These are phyloP conservation scores for Ochetophila trinervis DNA, from an alignment of 306 rosid species.

Conservation along the genomic window DNA sequence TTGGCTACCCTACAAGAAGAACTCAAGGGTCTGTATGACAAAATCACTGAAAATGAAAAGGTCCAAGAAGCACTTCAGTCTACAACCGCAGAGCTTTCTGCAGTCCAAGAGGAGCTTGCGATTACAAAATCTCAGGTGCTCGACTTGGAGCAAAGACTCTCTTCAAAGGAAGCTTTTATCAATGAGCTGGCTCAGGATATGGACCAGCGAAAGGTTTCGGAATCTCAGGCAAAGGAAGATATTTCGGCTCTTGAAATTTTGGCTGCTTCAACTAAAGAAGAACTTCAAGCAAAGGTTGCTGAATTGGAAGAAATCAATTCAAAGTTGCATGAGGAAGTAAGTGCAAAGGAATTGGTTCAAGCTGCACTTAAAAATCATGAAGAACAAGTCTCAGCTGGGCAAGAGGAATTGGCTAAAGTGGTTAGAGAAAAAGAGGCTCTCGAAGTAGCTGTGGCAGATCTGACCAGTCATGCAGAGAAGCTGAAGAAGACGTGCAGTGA, in stretches of 20 bases:
- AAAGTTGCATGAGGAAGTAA: conserved; percentile 65
- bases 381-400: conserved; percentile 36
- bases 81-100: conserved; percentile 64
- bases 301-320: conserved; percentile 56
- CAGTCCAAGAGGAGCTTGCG: conserved; percentile 61
- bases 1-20: conserved; percentile 64
- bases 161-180: conserved; percentile 52
- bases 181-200: conserved; percentile 57
- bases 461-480: conserved; percentile 38
- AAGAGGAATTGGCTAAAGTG: conserved; percentile 46
- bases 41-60: conserved; percentile 63
- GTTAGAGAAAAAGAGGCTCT: conserved; percentile 47
- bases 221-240: conserved; percentile 69
- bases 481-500: conserved; percentile 48
- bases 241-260: conserved; percentile 56
- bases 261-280: conserved; percentile 59
- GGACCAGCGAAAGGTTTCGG: conserved; percentile 53
- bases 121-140: conserved; percentile 58
- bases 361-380: conserved; percentile 47
- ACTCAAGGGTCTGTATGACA: conserved; percentile 66
- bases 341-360: conserved; percentile 52
- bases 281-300: conserved; percentile 49
- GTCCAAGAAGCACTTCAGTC: conserved; percentile 66
- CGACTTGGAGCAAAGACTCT: conserved; percentile 49
- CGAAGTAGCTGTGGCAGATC: conserved; percentile 51